phyloP scores from a whole-genome alignment of 1,284 basidiomycete genomes.

The Rhodotorula sp. region DNA sequence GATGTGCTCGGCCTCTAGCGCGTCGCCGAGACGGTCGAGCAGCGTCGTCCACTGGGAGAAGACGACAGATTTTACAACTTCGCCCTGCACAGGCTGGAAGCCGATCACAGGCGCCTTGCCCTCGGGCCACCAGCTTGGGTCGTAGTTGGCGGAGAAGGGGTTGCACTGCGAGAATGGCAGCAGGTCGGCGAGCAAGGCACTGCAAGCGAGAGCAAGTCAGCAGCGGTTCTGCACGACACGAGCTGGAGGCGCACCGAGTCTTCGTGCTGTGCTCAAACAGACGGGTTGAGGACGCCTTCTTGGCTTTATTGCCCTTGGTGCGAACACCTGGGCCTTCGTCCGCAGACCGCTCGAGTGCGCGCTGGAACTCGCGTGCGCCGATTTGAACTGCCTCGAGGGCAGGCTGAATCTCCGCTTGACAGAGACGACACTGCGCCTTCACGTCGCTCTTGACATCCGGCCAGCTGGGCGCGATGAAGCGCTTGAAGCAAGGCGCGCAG shows the following conservation, averaged over 20 bases:
- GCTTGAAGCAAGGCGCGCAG: conserved; percentile 78
- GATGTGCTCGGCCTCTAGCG: conserved; percentile 69
- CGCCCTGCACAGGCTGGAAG: conserved; percentile 57
- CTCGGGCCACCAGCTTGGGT: not conserved
- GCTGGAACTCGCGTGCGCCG: conserved; percentile 35
- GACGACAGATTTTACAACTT: conserved; percentile 79
- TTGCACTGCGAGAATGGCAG: conserved; percentile 46
- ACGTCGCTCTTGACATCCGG: conserved; percentile 67
- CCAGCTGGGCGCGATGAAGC: conserved; percentile 52
- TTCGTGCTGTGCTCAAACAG: conserved; percentile 44
- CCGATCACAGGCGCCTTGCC: conserved; percentile 50
- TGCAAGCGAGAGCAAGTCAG: not conserved
- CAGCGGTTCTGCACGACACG: not conserved
- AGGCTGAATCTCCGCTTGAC: conserved; percentile 53
- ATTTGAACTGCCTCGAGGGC: conserved; percentile 43
- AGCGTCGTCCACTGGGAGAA: conserved; percentile 97
- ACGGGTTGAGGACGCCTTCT: conserved; percentile 22
- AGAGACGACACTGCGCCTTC: conserved; percentile 78
- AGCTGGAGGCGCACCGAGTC: conserved; percentile 35
- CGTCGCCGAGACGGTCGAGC: conserved; percentile 86
- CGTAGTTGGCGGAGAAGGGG: conserved; percentile 42
- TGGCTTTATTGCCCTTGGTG: conserved; percentile 9
- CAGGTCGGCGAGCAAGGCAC: conserved; percentile 42
- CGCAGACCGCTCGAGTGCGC: conserved; percentile 24
- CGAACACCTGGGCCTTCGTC: conserved; percentile 18